phyloP scores from a whole-genome alignment of 1,284 basidiomycete species.

The Thelephora terrestris region DNA sequence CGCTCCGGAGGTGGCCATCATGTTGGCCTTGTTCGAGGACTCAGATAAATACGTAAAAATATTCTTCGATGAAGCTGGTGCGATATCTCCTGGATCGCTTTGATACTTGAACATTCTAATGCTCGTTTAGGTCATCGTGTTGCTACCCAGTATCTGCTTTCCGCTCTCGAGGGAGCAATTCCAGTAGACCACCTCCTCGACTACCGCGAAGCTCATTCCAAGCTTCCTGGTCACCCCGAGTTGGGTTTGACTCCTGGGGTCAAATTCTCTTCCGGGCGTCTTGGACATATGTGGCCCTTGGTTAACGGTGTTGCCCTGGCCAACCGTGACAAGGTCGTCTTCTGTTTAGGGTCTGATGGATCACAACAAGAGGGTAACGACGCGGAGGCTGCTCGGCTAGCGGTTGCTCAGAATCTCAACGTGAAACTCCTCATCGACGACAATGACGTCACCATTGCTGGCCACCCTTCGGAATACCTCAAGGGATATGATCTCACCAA shows the following conservation, averaged over 20 bases:
- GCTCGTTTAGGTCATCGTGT: slow-evolving; percentile 63
- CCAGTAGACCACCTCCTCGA: slow-evolving; percentile 68
- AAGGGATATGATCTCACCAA: slow-evolving; percentile 62
- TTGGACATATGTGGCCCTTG: slow-evolving; percentile 76
- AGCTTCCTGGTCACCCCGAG: slow-evolving; percentile 80
- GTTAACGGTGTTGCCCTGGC: slow-evolving; percentile 78
- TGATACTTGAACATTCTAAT: background rate
- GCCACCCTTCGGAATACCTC: slow-evolving; percentile 76
- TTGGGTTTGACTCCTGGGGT: slow-evolving; percentile 77
- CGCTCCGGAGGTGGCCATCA: slow-evolving; percentile 69
- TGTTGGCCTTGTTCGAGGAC: slow-evolving; percentile 59
- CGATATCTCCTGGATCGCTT: slow-evolving; percentile 14
- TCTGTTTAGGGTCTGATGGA: slow-evolving; percentile 78
- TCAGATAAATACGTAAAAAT: slow-evolving; percentile 55
- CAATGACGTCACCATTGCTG: slow-evolving; percentile 82
- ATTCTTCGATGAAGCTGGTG: slow-evolving; percentile 72
- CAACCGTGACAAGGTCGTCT: slow-evolving; percentile 64
- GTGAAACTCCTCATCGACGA: slow-evolving; percentile 81
- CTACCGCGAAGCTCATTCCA: slow-evolving; percentile 76
- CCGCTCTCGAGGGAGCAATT: slow-evolving; percentile 63
- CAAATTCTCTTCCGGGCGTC: slow-evolving; percentile 79
- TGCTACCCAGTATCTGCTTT: slow-evolving; percentile 75
- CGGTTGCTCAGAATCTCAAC: slow-evolving; percentile 71
- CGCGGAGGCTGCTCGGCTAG: slow-evolving; percentile 77
- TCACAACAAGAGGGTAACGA: slow-evolving; percentile 86